Conservation (phyloP, 768 basidiomycete genomes). For the Amanita molliuscula region DNA sequence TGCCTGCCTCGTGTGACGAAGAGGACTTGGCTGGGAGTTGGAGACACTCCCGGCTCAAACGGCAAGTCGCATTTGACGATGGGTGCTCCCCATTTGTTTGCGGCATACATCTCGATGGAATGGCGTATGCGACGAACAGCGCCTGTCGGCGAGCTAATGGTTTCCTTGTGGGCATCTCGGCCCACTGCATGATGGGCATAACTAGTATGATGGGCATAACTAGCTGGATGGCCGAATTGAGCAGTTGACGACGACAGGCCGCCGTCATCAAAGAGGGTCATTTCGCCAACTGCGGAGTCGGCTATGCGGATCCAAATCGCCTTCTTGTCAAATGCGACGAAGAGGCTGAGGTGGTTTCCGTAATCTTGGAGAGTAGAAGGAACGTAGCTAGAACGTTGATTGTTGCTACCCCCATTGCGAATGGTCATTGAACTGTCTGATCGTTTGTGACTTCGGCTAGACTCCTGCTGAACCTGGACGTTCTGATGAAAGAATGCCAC, state of each 20-base stretch:
- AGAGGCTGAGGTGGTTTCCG: constrained; percentile 68
- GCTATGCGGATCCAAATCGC: constrained; percentile 74
- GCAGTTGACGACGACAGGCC: constrained; percentile 17
- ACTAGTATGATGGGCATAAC: background rate
- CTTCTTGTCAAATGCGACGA: constrained; percentile 81
- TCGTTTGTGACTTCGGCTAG: constrained; percentile 31
- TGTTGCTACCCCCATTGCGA: constrained; percentile 19
- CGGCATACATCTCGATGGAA: constrained; percentile 19
- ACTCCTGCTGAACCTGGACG: constrained; percentile 32
- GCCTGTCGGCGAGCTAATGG: constrained; percentile 4
- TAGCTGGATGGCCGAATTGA: constrained; percentile 10
- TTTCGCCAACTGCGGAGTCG: constrained; percentile 73
- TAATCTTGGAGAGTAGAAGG: constrained; percentile 30
- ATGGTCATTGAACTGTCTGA: constrained; percentile 30
- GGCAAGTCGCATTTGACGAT: constrained; percentile 41
- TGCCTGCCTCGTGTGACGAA: constrained; percentile 60
- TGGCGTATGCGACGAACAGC: constrained; percentile 26
- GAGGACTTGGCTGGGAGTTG: constrained; percentile 34
- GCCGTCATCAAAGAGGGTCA: constrained; percentile 46
- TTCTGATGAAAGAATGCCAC: constrained; percentile 64
- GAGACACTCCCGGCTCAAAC: constrained; percentile 17
- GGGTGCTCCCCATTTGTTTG: constrained; percentile 36
- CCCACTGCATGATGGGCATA: background rate
- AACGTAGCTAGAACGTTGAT: constrained; percentile 14
- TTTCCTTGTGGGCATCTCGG: background rate